Percentiles rank a stretch among this genome's conserved stretches.
Conservation (phyloP, 2,329 filamentous ascomycete genomes). For the Hortaea sp. region DNA sequence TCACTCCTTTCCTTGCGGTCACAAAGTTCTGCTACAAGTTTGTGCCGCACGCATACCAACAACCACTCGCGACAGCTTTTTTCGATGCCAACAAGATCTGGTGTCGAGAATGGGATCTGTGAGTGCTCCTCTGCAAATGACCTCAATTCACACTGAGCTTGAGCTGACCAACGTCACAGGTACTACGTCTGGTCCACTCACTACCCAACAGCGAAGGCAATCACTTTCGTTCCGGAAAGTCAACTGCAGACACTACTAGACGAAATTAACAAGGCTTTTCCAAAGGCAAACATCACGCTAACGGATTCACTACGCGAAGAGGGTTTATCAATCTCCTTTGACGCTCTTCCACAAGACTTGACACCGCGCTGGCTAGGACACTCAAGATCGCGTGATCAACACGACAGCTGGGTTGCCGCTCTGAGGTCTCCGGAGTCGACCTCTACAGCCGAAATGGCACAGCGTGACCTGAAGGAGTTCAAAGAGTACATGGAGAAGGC, state of each 20-base stretch:
- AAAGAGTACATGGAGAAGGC: constrained; percentile 44
- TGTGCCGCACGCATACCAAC: constrained; percentile 36
- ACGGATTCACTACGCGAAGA: constrained; percentile 42
- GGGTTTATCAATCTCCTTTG: constrained; percentile 54
- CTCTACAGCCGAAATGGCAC: constrained; percentile 13
- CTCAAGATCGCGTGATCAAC: constrained; percentile 38
- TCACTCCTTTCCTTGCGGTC: constrained; percentile 38
- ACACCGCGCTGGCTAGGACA: constrained; percentile 59
- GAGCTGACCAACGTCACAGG: constrained; percentile 6
- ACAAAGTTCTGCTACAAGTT: constrained; percentile 50
- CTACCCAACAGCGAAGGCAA: constrained; percentile 34
- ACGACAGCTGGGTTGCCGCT: constrained; percentile 24
- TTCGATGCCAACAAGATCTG: constrained; percentile 52
- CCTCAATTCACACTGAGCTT: neutral
- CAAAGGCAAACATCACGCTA: constrained; percentile 47
- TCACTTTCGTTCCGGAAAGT: constrained; percentile 56
- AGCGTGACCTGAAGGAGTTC: constrained; percentile 38
- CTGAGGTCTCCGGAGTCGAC: constrained; percentile 13
- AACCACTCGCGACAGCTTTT: constrained; percentile 44
- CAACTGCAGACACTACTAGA: constrained; percentile 58
- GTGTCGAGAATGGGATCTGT: constrained; percentile 65
- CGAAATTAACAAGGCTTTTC: constrained; percentile 49
- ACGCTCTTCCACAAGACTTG: constrained; percentile 53
- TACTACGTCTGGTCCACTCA: constrained; percentile 18
- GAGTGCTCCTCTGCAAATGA: constrained; percentile 28